phyloP scores from a whole-genome alignment of 164 flowering plant species.

The Vitis rotundifolia region DNA sequence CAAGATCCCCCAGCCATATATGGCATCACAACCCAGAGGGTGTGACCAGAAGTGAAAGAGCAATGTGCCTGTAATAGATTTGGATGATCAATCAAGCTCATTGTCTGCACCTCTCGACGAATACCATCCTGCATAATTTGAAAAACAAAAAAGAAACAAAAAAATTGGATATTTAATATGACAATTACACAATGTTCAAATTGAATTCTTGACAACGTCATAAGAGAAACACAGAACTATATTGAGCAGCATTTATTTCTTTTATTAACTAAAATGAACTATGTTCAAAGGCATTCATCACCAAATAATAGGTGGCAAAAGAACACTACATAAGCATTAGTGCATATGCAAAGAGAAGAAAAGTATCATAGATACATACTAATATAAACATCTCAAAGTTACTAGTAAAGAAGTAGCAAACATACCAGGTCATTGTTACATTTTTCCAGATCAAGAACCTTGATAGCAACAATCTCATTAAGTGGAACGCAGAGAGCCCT shows the following conservation, averaged over 20 bases:
- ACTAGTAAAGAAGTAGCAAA: not conserved
- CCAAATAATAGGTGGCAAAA: too few species aligned
- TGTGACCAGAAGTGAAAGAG: constrained; percentile 58
- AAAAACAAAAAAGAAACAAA: too few species aligned
- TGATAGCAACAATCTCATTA: constrained; percentile 86
- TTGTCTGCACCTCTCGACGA: constrained; percentile 82
- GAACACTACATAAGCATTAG: too few species aligned
- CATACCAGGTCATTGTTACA: constrained; percentile 93
- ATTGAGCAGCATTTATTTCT: too few species aligned
- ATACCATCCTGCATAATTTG: constrained; percentile 58
- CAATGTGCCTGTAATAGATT: constrained; percentile 78
- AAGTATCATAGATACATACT: not conserved
- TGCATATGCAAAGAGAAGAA: too few species aligned
- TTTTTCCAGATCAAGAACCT: constrained; percentile 90
- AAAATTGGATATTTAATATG: too few species aligned
- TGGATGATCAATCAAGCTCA: constrained; percentile 81
- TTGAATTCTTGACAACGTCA: too few species aligned
- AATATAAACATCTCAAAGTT: not conserved
- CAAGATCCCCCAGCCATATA: constrained; percentile 98
- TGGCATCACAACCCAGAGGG: constrained; percentile 85
- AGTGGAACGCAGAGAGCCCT: constrained; percentile 87
- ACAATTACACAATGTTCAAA: too few species aligned
- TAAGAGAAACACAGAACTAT: too few species aligned
- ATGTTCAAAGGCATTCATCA: too few species aligned
- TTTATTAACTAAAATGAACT: too few species aligned